phyloP scores from a whole-genome alignment of 2,329 filamentous ascomycete genomes.

The Aspergillus sojae region DNA sequence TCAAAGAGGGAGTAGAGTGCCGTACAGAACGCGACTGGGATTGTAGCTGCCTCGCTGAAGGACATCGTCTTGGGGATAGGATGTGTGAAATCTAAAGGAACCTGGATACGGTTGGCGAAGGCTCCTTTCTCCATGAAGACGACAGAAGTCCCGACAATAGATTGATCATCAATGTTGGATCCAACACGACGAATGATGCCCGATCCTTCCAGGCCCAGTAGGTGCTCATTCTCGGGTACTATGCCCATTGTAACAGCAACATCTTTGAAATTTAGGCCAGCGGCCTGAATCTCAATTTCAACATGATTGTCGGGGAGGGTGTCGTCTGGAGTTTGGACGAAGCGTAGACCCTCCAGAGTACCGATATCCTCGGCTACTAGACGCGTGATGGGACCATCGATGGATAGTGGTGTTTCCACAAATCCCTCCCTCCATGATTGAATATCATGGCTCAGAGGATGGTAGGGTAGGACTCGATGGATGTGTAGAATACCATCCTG shows the following conservation, averaged over 20 bases:
- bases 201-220: conserved; percentile 48
- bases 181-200: conserved; percentile 41
- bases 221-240: conserved; percentile 28
- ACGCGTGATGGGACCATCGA: not conserved
- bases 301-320: conserved; percentile 19
- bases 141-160: conserved; percentile 45
- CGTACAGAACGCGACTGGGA: conserved; percentile 27
- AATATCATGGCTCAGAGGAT: not conserved
- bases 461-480: conserved; percentile 10
- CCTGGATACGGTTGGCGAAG: conserved; percentile 15
- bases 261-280: conserved; percentile 25
- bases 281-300: conserved; percentile 26
- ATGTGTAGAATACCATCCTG: conserved; percentile 15
- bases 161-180: conserved; percentile 23
- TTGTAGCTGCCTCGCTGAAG: conserved; percentile 31
- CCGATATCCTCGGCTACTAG: conserved; percentile 10
- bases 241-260: conserved; percentile 24
- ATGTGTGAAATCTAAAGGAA: conserved; percentile 13
- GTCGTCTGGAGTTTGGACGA: conserved; percentile 7
- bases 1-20: conserved; percentile 27
- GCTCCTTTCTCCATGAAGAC: conserved; percentile 10
- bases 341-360: conserved; percentile 14
- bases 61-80: conserved; percentile 30
- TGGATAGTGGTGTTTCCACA: not conserved
- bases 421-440: not conserved